A percentile compares a stretch with the other conserved stretches of the same genome.
phyloP scores from a whole-genome alignment of 2,329 filamentous ascomycete species.

The Cercospora citrullina region DNA sequence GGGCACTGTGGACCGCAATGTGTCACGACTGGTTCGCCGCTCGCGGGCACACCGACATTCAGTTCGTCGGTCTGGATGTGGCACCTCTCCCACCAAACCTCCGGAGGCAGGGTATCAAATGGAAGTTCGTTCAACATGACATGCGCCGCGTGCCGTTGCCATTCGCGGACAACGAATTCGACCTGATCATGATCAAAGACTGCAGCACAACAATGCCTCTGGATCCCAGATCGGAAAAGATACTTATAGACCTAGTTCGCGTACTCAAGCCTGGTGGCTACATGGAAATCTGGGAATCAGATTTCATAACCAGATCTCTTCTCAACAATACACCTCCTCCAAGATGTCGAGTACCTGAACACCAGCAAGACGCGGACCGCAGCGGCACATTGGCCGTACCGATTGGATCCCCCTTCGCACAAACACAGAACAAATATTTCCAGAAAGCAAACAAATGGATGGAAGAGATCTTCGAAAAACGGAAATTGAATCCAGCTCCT shows the following conservation, averaged over 20 bases:
- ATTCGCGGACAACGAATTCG: conserved; percentile 76
- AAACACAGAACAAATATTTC: conserved; percentile 77
- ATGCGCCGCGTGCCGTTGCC: conserved; percentile 73
- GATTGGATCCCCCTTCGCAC: conserved; percentile 76
- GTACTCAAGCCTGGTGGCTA: conserved; percentile 75
- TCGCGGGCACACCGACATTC: conserved; percentile 66
- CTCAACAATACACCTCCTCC: conserved; percentile 71
- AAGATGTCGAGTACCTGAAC: conserved; percentile 58
- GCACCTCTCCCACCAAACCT: conserved; percentile 68
- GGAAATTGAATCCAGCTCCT: conserved; percentile 70
- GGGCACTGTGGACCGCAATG: conserved; percentile 84
- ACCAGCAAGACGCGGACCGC: conserved; percentile 63
- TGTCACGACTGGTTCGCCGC: conserved; percentile 77
- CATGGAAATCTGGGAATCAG: conserved; percentile 86
- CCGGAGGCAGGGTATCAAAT: conserved; percentile 73
- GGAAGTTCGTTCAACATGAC: conserved; percentile 87
- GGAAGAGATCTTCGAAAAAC: conserved; percentile 69
- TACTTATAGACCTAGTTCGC: conserved; percentile 74
- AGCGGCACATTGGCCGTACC: conserved; percentile 82
- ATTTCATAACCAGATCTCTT: conserved; percentile 79
- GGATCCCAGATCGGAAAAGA: conserved; percentile 53
- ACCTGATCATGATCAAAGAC: conserved; percentile 87
- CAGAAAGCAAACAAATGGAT: conserved; percentile 84
- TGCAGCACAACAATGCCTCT: conserved; percentile 67
- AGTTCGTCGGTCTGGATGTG: conserved; percentile 81